phyloP scores from a whole-genome alignment of 2,329 filamentous ascomycete species.

The Cercospora zeae-maydis region DNA sequence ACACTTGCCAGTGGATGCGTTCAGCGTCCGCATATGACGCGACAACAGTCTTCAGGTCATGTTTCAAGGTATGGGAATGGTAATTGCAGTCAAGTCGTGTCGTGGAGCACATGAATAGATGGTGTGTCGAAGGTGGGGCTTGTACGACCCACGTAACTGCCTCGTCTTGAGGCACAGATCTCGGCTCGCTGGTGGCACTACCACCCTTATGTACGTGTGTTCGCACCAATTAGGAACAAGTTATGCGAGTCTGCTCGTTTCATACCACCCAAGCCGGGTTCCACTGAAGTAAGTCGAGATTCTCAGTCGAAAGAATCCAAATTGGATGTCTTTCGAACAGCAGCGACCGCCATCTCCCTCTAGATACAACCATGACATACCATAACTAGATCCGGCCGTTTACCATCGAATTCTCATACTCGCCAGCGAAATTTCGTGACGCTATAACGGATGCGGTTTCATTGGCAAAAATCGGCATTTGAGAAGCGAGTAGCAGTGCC shows the following conservation, averaged over 20 bases:
- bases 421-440: background rate
- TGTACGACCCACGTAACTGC: background rate
- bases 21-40: background rate
- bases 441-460: background rate
- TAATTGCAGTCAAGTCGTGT: background rate
- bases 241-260: background rate
- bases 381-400: background rate
- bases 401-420: background rate
- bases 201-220: background rate
- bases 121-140: background rate
- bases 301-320: background rate
- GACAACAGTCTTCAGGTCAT: background rate
- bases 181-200: background rate
- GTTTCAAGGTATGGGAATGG: background rate
- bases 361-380: background rate
- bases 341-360: background rate
- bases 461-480: background rate
- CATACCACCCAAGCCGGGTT: background rate
- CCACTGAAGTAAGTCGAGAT: background rate
- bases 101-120: background rate
- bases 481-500: background rate
- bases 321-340: background rate
- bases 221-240: background rate
- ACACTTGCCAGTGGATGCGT: background rate
- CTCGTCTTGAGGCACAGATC: background rate